Evolutionary conservation across 2,329 filamentous ascomycete species (phyloP).

Genomic region (Tolypocladium tundrense): DNA sequence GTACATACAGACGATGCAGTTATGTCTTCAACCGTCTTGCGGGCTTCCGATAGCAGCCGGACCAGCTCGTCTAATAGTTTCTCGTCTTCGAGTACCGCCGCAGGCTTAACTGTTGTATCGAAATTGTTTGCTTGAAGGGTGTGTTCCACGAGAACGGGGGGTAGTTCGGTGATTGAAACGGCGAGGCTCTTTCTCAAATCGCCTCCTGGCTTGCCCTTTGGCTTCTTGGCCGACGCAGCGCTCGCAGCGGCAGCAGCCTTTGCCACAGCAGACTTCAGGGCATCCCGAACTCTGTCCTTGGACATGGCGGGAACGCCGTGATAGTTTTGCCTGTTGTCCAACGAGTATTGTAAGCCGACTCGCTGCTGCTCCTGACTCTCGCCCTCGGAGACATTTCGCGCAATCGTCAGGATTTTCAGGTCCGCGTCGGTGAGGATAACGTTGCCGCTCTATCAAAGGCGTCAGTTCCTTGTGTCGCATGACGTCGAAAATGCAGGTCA

Average conservation of each 20-base stretch:
- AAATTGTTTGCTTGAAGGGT: slow-evolving; percentile 61
- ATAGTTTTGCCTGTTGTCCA: slow-evolving; percentile 79
- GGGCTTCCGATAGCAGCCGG: slow-evolving; percentile 57
- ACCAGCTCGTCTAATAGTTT: slow-evolving; percentile 56
- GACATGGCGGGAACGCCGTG: slow-evolving; percentile 65
- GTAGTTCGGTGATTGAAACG: slow-evolving; percentile 76
- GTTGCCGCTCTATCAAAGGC: slow-evolving; percentile 59
- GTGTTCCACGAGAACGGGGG: slow-evolving; percentile 82
- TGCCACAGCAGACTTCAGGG: slow-evolving; percentile 55
- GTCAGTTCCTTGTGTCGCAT: neutral
- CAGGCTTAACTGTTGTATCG: slow-evolving; percentile 56
- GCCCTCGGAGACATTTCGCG: slow-evolving; percentile 70
- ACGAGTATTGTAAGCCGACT: slow-evolving; percentile 65
- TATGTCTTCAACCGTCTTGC: slow-evolving; percentile 58
- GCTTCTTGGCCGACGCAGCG: slow-evolving; percentile 44
- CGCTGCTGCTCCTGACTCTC: slow-evolving; percentile 77
- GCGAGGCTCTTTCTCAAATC: slow-evolving; percentile 71
- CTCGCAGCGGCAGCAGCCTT: slow-evolving; percentile 42
- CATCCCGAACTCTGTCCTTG: slow-evolving; percentile 57
- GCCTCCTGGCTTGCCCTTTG: slow-evolving; percentile 64
- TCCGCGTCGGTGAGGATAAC: slow-evolving; percentile 84
- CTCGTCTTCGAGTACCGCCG: slow-evolving; percentile 60
- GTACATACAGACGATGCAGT: slow-evolving; percentile 54
- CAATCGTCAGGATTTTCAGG: slow-evolving; percentile 68
- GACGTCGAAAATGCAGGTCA: neutral